phyloP scores from a whole-genome alignment of 352 stramenopile species.

The Phytophthora pisi region DNA sequence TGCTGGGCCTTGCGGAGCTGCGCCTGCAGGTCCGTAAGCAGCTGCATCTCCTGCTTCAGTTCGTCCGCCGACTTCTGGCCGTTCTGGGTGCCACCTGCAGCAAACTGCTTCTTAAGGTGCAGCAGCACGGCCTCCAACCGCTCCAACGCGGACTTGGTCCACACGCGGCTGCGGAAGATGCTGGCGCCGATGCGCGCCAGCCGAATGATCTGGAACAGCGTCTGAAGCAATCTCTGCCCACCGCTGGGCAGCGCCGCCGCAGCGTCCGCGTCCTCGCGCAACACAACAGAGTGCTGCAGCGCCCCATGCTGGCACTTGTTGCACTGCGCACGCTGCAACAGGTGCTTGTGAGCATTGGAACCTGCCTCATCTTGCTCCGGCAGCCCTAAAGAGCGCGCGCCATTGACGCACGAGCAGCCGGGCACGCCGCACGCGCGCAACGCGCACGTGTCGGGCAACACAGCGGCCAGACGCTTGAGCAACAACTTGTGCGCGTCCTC shows the following conservation, averaged over 20 bases:
- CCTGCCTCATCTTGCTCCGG: slow-evolving; percentile 12
- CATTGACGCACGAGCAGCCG: slow-evolving; percentile 63
- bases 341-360: slow-evolving; percentile 33
- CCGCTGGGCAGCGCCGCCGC: slow-evolving; percentile 41
- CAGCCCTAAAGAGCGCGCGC: slow-evolving; percentile 43
- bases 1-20: slow-evolving; percentile 58
- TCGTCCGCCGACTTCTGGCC: slow-evolving; percentile 64
- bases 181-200: slow-evolving; percentile 55
- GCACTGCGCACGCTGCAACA: slow-evolving; percentile 49
- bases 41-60: slow-evolving; percentile 56
- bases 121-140: slow-evolving; percentile 51
- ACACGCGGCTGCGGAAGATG: slow-evolving; percentile 68
- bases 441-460: slow-evolving; percentile 60
- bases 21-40: slow-evolving; percentile 58
- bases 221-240: slow-evolving; percentile 65
- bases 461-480: slow-evolving; percentile 42
- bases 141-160: slow-evolving; percentile 58
- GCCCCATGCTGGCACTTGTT: slow-evolving; percentile 73
- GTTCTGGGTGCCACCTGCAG: slow-evolving; percentile 62
- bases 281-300: slow-evolving; percentile 63
- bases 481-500: slow-evolving; percentile 52
- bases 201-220: slow-evolving; percentile 64
- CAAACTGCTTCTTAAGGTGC: slow-evolving; percentile 63
- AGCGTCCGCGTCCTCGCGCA: slow-evolving; percentile 42
- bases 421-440: slow-evolving; percentile 64